Evolutionary conservation across 345 rosid genomes (phyloP), one percentile per base, ranked within the genome.

Genomic region (Brassica carinata): DNA sequence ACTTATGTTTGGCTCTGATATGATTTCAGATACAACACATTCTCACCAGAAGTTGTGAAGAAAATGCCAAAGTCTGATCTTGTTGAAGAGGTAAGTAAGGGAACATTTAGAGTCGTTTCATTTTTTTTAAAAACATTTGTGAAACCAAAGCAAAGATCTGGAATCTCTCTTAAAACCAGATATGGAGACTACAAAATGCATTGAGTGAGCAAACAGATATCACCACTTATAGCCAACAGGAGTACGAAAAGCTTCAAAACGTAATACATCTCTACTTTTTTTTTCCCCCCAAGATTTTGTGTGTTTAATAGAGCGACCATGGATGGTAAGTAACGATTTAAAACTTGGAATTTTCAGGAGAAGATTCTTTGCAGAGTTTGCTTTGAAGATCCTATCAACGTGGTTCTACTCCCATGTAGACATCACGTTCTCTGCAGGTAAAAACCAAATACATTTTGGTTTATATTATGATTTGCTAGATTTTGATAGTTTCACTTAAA

Each of bases 391-490:
- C 94, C 94, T 10, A 94, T 94, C 67, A 84, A 86, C 13, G 64
- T 86, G 18, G 95, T 94, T 75, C 83, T 90, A 64, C 94, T 94
- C 67, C 97, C 97, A 5, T 92, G 97, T 84, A 85, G 95, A 81
- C 98, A 94, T 85, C 94, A 87, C 34, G 86, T 82, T 81, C 92
- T 91, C 59, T 94, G 97, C 90, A 87, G 98, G 97, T 92, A 86
- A 78, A 59, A 14, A 34, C 29, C 58, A n/a, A 36, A 26, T 4
- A 26, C 64, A 59, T 59, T 9, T 59, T 59, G 30, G 6, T 23
- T 23, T 26, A 9, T 58, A 18, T 5, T 13, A 31, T 63, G 36
- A 29, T 63, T 61, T 61, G 8, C 8, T 61, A 61, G 26, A 14
- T 26, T 61, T 61, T 26, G 14, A 23, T 23, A 61, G 0, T 8